Base-by-base conservation (phyloP, 208 protist genomes). In the Leishmania gerbilli region DNA sequence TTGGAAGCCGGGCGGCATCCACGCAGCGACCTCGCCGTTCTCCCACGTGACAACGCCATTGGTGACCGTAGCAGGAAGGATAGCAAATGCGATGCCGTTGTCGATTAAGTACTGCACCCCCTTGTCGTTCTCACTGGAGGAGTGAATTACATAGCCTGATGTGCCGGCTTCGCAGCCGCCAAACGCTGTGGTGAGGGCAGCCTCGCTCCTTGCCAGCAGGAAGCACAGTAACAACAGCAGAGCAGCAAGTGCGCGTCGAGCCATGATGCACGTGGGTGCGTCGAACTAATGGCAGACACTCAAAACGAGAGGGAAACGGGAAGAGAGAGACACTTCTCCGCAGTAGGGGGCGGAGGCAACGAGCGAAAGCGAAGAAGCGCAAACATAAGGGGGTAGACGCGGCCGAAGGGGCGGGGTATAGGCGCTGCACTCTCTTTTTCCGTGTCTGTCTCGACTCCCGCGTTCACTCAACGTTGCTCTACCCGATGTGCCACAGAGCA, bases 31-130 rank as follows among this genome's bases (percentile, higher is more conserved):
- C 51, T 78, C 82, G 3, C 86, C 89, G 76, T 89, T 85, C 19
- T 89, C 81, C 86, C 87, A 88, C 65, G 85, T 78, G 2, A 82
- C 47, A 4, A 76, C 40, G 42, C 85, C 87, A 19, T 82, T 74
- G 21, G 75, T 79, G 4, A 89, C 82, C 42, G 83, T 85, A 53
- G 81, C 91, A 24, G 81, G 88, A 56, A 91, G 85, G 56, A 79
- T 83, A 27, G 89, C 91, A 31, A 72, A 77, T 27, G 80, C 6
- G 31, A 89, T 40, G 51, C 64, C 79, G n/a, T 83, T 74, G 1
- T 69, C 67, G 11, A 49, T 56, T 15, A 94, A 82, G 79, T 83
- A 92, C 60, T 68, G 71, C 56, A 81, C 84, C 24, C 85, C 87
- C 56, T 71, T 86, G 1, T 76, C 76, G 71, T 92, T 94, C 56